Evolutionary conservation across 164 flowering plant species (phyloP), one percentile per base, ranked within the genome.

Genomic region (Magnolia changhungtana): DNA sequence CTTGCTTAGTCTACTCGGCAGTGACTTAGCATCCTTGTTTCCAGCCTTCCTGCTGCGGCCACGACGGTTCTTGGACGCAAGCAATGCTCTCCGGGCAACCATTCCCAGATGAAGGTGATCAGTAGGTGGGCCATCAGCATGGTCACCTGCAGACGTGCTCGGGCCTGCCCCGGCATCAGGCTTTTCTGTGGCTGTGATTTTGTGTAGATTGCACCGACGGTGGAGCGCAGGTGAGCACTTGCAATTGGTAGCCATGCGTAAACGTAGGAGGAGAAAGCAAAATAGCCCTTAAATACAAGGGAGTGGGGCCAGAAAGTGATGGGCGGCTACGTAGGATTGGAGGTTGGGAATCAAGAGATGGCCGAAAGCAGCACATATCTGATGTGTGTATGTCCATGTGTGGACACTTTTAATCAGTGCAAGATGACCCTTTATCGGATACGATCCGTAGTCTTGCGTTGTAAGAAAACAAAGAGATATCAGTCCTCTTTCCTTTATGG

Each of bases 1-100:
- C 81, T 83, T 87, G 83, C 90, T 87, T 45, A 86, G 88, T 83
- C 91, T 86, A 74, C 94, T 87, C n/a, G 89, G 90, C 71, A 77
- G 74, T 51, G 81, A 59, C 71, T 75, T 84, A 55, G 29, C 67
- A 11, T 84, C 87, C 71, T 68, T 72, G 77, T 70, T 74, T 67
- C 75, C 69, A 49, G 19, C 75, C 80, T 81, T 87, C 80, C 84
- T 82, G 77, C 84, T 55, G 72, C 82, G 81, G 24, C 51, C 61
- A 18, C 82, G 80, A 58, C 87, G 88, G 31, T 74, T 75, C 71
- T 76, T 74, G n/a, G 86, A 82, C 31, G 81, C 84, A 75, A 67
- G 78, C 21, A 90, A 55, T 49, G 94, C 91, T 80, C 92, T 86
- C 31, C 81, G 78, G 45, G 88, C 94, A 13, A 88, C 79, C 20